phyloP scores from a whole-genome alignment of 2,329 filamentous ascomycete species.

The Sphaerostilbella broomeana region DNA sequence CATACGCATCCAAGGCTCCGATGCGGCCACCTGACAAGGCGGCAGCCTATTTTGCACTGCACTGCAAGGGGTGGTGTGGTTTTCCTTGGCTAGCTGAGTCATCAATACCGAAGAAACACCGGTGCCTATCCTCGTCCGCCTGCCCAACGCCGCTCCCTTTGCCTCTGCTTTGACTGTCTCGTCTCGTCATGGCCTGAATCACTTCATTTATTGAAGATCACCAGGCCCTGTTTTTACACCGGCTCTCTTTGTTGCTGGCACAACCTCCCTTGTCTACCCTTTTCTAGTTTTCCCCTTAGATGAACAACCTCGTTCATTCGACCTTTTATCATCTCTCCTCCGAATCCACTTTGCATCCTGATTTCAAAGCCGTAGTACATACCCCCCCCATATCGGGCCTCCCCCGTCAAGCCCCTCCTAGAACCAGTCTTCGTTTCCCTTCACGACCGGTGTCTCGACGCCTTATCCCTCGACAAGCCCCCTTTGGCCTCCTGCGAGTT shows the following conservation, averaged over 20 bases:
- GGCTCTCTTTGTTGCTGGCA: neutral
- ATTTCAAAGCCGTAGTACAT: too few species aligned
- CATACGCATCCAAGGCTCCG: too few species aligned
- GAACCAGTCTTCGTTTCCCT: too few species aligned
- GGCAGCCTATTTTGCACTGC: too few species aligned
- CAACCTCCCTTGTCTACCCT: neutral
- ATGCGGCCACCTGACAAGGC: conserved; percentile 11
- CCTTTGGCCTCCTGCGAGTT: neutral
- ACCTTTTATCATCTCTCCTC: neutral
- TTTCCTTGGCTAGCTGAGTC: conserved; percentile 12
- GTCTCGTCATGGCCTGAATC: conserved; percentile 13
- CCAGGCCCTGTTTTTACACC: conserved; percentile 1
- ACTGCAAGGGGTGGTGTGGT: conserved; percentile 2
- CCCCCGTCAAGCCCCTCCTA: too few species aligned
- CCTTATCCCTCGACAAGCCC: conserved; percentile 10
- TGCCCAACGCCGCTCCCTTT: conserved; percentile 8
- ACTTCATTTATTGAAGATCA: conserved; percentile 5
- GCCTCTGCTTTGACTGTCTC: conserved; percentile 5
- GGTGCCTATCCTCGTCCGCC: conserved; percentile 5
- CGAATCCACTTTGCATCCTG: too few species aligned
- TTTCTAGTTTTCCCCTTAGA: neutral
- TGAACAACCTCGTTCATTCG: neutral
- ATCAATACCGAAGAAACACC: conserved; percentile 12
- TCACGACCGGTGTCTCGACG: conserved; percentile 9
- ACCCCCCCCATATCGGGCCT: too few species aligned